Percentiles rank a stretch among this genome's conserved stretches.
These are phyloP conservation scores for Candida germanica DNA, from an alignment of 805 yeast genomes.

Conservation along the genomic window DNA sequence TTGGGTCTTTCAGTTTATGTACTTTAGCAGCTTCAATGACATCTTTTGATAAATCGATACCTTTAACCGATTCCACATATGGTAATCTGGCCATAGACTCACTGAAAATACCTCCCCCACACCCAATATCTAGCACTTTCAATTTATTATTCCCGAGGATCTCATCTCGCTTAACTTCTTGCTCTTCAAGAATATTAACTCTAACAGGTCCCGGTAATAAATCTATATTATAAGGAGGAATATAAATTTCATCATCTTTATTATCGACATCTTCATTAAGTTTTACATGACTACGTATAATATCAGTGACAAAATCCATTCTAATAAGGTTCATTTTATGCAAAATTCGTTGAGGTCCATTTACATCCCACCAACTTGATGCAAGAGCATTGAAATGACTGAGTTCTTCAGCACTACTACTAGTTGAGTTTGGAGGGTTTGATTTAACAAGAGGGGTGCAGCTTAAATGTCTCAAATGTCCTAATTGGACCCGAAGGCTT, in stretches of 20 bases:
- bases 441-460: too few species aligned
- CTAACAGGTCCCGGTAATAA: slow-evolving; percentile 60
- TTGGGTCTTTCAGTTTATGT: slow-evolving; percentile 69
- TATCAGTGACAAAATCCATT: slow-evolving; percentile 78
- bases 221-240: slow-evolving; percentile 74
- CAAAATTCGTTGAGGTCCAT: slow-evolving; percentile 88
- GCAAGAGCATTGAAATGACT: slow-evolving; percentile 85
- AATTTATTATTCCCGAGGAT: slow-evolving; percentile 36
- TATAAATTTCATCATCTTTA: slow-evolving; percentile 50
- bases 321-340: slow-evolving; percentile 92
- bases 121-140: slow-evolving; percentile 81
- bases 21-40: slow-evolving; percentile 74
- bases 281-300: slow-evolving; percentile 44
- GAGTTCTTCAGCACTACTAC: slow-evolving; percentile 61
- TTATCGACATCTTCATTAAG: slow-evolving; percentile 32
- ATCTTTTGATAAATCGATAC: slow-evolving; percentile 82
- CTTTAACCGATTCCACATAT: slow-evolving; percentile 61
- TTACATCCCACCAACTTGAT: slow-evolving; percentile 96
- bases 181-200: slow-evolving; percentile 46
- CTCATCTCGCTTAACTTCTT: slow-evolving; percentile 43
- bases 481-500: too few species aligned
- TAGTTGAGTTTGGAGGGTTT: too few species aligned
- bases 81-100: slow-evolving; percentile 82
- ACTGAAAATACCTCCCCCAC: slow-evolving; percentile 95
- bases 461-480: too few species aligned